Percentiles rank a stretch among this genome's conserved stretches.
phyloP scores from a whole-genome alignment of 352 stramenopile genomes.

The Globisporangium iwayamae region DNA sequence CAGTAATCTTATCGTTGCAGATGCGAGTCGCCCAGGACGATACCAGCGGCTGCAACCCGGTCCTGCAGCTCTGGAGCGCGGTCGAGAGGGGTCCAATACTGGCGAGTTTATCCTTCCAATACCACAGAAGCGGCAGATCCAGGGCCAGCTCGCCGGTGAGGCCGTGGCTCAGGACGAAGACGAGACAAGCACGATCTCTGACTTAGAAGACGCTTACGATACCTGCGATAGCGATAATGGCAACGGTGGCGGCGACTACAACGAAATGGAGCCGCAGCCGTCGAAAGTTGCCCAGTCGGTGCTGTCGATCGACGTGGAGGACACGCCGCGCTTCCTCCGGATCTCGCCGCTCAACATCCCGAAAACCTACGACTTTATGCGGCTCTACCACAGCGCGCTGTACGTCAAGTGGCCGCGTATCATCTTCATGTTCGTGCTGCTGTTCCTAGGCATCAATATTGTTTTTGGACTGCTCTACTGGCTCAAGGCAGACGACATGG shows the following conservation, averaged over 20 bases:
- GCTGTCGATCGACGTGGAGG: slow-evolving; percentile 69
- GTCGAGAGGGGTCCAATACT: not conserved
- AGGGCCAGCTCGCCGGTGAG: slow-evolving; percentile 40
- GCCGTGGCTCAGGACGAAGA: slow-evolving; percentile 24
- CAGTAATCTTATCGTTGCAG: not conserved
- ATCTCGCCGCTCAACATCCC: slow-evolving; percentile 74
- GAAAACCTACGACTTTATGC: slow-evolving; percentile 80
- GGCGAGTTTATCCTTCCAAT: slow-evolving; percentile 22
- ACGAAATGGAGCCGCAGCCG: slow-evolving; percentile 10
- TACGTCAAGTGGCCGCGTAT: slow-evolving; percentile 72
- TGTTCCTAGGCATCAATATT: slow-evolving; percentile 63
- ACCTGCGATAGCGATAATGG: too few relatives aligned
- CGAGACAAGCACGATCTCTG: slow-evolving; percentile 15
- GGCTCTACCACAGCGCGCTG: slow-evolving; percentile 72
- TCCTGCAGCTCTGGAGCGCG: slow-evolving; percentile 12
- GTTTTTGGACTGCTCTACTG: slow-evolving; percentile 65
- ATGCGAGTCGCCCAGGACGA: not conserved
- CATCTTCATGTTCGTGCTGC: slow-evolving; percentile 65
- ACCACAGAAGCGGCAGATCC: slow-evolving; percentile 37
- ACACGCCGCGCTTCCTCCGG: slow-evolving; percentile 74
- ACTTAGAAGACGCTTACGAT: slow-evolving; percentile 9
- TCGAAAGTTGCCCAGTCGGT: slow-evolving; percentile 24
- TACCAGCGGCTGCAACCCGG: slow-evolving; percentile 1
- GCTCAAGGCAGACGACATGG: slow-evolving; percentile 32
- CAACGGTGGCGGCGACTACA: slow-evolving; percentile 13